Percentiles rank a stretch among this genome's conserved stretches.
Evolutionary conservation across 2,329 filamentous ascomycete species (phyloP).

Genomic region (Xylariaceae sp.): DNA sequence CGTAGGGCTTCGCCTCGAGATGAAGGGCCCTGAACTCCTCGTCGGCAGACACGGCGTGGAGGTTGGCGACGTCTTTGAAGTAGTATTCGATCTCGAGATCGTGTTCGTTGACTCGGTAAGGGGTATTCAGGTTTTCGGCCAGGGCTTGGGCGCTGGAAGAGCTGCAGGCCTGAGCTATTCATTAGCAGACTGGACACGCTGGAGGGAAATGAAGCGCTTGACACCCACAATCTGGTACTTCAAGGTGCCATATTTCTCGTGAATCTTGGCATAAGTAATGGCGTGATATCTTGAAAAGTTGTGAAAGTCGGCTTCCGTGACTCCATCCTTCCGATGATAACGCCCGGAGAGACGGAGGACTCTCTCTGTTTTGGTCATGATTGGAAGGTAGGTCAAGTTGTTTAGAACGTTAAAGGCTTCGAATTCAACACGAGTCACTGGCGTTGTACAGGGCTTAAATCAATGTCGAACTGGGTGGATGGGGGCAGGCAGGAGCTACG

Average conservation of each 20-base stretch:
- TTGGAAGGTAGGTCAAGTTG: too few species aligned
- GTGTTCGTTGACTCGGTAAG: slow-evolving; percentile 7
- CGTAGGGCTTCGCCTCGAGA: slow-evolving; percentile 7
- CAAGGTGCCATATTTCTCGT: slow-evolving; percentile 3
- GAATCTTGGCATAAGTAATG: slow-evolving; percentile 4
- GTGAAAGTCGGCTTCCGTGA: slow-evolving; percentile 3
- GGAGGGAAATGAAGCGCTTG: not conserved
- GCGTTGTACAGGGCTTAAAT: too few species aligned
- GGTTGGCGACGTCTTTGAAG: slow-evolving; percentile 8
- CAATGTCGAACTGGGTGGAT: too few species aligned
- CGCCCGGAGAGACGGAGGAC: slow-evolving; percentile 3
- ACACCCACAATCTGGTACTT: slow-evolving; percentile 5
- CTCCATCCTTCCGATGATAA: slow-evolving; percentile 3
- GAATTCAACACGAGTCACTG: too few species aligned
- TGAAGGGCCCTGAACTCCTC: slow-evolving; percentile 11
- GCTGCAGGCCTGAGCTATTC: slow-evolving; percentile 7
- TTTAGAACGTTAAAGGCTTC: too few species aligned
- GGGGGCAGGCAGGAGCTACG: too few species aligned
- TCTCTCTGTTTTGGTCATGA: slow-evolving; percentile 3
- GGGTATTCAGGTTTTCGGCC: slow-evolving; percentile 9
- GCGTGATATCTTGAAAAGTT: slow-evolving; percentile 2
- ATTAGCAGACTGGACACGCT: not conserved
- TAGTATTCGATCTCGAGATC: slow-evolving; percentile 13
- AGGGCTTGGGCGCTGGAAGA: slow-evolving; percentile 4
- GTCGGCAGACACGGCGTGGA: slow-evolving; percentile 10